Evolutionary conservation across 2,329 filamentous ascomycete genomes (phyloP).

Genomic region (Calonectria montana): DNA sequence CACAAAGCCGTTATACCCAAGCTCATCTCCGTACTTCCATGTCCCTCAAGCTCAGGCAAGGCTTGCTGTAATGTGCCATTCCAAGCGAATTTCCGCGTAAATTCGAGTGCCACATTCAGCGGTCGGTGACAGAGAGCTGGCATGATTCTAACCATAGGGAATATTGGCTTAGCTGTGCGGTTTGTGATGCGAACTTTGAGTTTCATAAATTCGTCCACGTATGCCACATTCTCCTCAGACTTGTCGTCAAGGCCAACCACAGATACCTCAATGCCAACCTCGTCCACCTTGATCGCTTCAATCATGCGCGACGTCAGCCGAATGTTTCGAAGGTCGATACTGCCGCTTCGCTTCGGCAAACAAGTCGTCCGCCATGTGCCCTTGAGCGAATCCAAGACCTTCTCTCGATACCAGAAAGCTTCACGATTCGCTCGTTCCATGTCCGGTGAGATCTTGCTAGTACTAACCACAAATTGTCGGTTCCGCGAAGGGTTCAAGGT

Average conservation of each 20-base stretch:
- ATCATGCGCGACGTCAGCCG: constrained; percentile 83
- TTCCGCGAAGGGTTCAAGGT: constrained; percentile 84
- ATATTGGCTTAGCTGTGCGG: constrained; percentile 74
- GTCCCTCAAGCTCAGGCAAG: constrained; percentile 71
- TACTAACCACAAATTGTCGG: constrained; percentile 92
- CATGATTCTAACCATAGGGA: constrained; percentile 79
- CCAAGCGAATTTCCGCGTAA: constrained; percentile 85
- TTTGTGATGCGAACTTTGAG: constrained; percentile 81
- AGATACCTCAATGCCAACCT: constrained; percentile 75
- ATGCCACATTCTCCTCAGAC: constrained; percentile 39
- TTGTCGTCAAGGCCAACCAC: constrained; percentile 54
- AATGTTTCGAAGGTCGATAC: constrained; percentile 81
- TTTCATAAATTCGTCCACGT: constrained; percentile 69
- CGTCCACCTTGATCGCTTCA: constrained; percentile 83
- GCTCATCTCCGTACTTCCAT: constrained; percentile 68
- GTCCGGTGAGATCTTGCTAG: constrained; percentile 81
- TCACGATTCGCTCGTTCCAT: constrained; percentile 82
- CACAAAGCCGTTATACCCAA: constrained; percentile 82
- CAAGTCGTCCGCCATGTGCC: constrained; percentile 76
- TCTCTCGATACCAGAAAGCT: constrained; percentile 91
- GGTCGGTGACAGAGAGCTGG: constrained; percentile 81
- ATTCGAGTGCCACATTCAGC: constrained; percentile 79
- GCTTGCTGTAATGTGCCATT: constrained; percentile 85
- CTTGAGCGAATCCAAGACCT: constrained; percentile 76
- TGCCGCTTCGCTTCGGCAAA: constrained; percentile 67